Percentiles rank a stretch among this genome's conserved stretches.
phyloP scores from a whole-genome alignment of 2,329 filamentous ascomycete genomes.

The Fusarium guadeloupense region DNA sequence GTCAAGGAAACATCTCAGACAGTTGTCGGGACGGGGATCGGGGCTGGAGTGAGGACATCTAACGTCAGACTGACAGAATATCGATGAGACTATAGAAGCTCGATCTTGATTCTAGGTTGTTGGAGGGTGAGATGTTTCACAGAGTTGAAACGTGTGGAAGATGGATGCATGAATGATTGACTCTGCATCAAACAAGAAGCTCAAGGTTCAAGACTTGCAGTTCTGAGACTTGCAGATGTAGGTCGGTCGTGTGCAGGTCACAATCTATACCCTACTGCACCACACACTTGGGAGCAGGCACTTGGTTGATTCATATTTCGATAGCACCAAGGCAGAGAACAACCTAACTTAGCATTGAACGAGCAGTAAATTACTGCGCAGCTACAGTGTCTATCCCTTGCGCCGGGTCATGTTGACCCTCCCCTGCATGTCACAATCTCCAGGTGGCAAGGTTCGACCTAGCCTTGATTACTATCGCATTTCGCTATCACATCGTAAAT shows the following conservation, averaged over 20 bases:
- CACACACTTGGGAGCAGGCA: not conserved
- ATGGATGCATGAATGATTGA: conserved; percentile 7
- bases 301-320: not conserved
- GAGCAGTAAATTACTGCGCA: conserved; percentile 8
- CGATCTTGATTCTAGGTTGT: conserved; percentile 25
- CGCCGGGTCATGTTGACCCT: conserved; percentile 32
- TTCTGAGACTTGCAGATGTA: conserved; percentile 15
- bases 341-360: conserved; percentile 3
- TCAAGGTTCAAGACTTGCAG: conserved; percentile 4
- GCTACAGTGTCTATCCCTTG: conserved; percentile 23
- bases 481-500: not conserved
- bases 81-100: conserved; percentile 30
- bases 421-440: conserved; percentile 32
- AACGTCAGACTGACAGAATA: conserved; percentile 3
- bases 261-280: conserved; percentile 2
- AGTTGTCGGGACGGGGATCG: conserved; percentile 8
- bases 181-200: conserved; percentile 1
- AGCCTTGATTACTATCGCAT: conserved; percentile 3
- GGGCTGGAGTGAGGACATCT: conserved; percentile 15
- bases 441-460: conserved; percentile 21
- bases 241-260: not conserved
- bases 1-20: conserved; percentile 7
- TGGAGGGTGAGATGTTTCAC: conserved; percentile 33
- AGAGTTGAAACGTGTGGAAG: conserved; percentile 9
- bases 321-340: not conserved